phyloP scores from a whole-genome alignment of 345 rosid genomes.

The Angophora floribunda region DNA sequence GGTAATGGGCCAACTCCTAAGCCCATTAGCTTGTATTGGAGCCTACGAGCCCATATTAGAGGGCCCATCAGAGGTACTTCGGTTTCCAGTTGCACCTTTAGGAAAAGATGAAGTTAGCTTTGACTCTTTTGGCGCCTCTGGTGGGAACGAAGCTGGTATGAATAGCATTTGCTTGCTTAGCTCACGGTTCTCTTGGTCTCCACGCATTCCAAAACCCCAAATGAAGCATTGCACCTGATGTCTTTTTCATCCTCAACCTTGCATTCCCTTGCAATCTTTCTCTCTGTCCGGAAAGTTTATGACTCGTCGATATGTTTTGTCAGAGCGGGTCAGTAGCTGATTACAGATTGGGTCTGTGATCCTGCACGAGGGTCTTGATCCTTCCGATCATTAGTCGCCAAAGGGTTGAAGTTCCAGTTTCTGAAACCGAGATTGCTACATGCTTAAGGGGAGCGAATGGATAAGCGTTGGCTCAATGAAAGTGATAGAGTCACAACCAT shows the following conservation, averaged over 20 bases:
- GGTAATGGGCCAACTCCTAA: not conserved
- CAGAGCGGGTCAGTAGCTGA: not conserved
- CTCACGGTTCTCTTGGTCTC: not conserved
- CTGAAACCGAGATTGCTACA: not conserved
- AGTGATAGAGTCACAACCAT: slow-evolving; percentile 14
- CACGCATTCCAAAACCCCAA: not conserved
- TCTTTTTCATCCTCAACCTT: not conserved
- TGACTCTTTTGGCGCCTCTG: not conserved
- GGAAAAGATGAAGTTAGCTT: not conserved
- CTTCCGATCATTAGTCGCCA: not conserved
- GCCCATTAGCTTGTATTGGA: not conserved
- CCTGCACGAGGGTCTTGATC: not conserved
- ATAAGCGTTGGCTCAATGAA: slow-evolving; percentile 11
- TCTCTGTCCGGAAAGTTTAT: not conserved
- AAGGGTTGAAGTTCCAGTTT: not conserved
- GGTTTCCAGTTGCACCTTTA: not conserved
- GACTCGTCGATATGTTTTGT: not conserved
- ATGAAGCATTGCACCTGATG: slow-evolving; percentile 1
- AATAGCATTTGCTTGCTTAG: not conserved
- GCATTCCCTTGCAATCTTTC: not conserved
- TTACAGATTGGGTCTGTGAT: not conserved
- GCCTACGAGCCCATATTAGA: not conserved
- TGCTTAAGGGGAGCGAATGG: not conserved
- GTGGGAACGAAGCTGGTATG: not conserved
- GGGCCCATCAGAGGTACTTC: not conserved